These are phyloP conservation scores for Colletotrichum sp. DNA, from an alignment of 2,329 filamentous ascomycete species.

Conservation along the genomic window DNA sequence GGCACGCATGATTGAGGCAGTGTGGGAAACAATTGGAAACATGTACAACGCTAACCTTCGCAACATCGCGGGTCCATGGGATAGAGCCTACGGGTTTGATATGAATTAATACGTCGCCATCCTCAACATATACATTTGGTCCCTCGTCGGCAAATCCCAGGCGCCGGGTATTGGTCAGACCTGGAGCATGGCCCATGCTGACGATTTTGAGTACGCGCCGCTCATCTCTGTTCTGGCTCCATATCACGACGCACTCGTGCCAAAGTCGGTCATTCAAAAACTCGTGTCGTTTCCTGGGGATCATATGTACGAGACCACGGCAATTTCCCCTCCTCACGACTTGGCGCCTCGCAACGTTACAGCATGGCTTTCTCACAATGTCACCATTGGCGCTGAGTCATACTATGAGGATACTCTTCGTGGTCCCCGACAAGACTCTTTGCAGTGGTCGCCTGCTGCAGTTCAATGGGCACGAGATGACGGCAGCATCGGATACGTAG, in stretches of 20 bases:
- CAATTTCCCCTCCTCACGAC: slow-evolving; percentile 64
- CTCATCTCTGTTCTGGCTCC: slow-evolving; percentile 58
- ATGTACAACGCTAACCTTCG: slow-evolving; percentile 63
- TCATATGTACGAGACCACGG: slow-evolving; percentile 53
- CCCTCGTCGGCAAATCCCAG: slow-evolving; percentile 52
- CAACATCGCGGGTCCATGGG: slow-evolving; percentile 69
- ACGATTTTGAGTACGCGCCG: slow-evolving; percentile 62
- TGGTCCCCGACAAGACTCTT: slow-evolving; percentile 54
- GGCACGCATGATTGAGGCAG: slow-evolving; percentile 54
- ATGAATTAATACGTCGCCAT: slow-evolving; percentile 66
- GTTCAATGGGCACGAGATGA: slow-evolving; percentile 57
- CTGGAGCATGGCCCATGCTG: slow-evolving; percentile 55
- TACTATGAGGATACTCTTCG: slow-evolving; percentile 61
- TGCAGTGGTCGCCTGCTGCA: slow-evolving; percentile 62
- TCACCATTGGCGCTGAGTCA: slow-evolving; percentile 64
- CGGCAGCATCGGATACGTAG: slow-evolving; percentile 36
- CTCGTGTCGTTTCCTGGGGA: slow-evolving; percentile 55
- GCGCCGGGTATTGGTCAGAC: slow-evolving; percentile 36
- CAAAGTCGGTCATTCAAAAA: slow-evolving; percentile 38
- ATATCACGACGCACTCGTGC: slow-evolving; percentile 51
- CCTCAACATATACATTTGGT: slow-evolving; percentile 63
- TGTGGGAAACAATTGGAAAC: slow-evolving; percentile 54
- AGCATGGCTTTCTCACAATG: slow-evolving; percentile 58
- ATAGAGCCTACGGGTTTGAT: slow-evolving; percentile 66
- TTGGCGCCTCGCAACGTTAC: slow-evolving; percentile 61